Base-by-base conservation (phyloP, 176 grass and related monocot genomes). In the Secale cereale region DNA sequence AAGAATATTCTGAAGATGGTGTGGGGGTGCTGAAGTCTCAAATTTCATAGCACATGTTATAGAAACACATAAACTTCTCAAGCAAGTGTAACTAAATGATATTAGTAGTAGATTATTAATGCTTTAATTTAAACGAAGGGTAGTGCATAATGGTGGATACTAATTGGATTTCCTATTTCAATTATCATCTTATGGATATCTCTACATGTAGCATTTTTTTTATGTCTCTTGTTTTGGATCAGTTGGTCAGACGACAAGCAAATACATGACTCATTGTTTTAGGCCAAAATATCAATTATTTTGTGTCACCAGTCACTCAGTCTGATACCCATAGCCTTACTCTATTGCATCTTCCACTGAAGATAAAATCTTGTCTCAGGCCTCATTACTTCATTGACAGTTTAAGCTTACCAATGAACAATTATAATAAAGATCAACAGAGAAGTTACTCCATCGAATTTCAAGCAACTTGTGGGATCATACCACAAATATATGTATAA, bases 41-140 rank as follows among this genome's bases (percentile, higher is more conserved):
- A 56, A 56, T 50, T 78, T 29, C 0, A 9, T 26, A 26, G 40
- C 52, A 48, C 57, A 12, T 35, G 59, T 66, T 59, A 78, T 79
- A 74, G 40, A 79, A 88, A 88, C 68, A 88, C 39, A 37, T 77
- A 9, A 56, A 64, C 40, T 31, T 64, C 29, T 72, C 3, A 8
- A 78, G 56, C 39, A 72, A 79, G 31, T 52, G n/a, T 72, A 71
- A 70, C 60, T 71, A 43, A 78, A 29, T 61, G 39, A 3, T 48
- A 36, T 48, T 70, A 48, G 13, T 70, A 48, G 13, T 12, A 73
- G 23, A 43, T 79, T 15, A 36, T 37, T 16, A 25, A 78, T 28
- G 50, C 3, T 59, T 56, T 78, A n/a, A 15, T 32, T 14, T 15
- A 25, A 3, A 78, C 11, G 6, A 22, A 33, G 10, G 82, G 16